Base-by-base conservation (phyloP, 495 filamentous ascomycete species). In the Zalerion maritima region DNA sequence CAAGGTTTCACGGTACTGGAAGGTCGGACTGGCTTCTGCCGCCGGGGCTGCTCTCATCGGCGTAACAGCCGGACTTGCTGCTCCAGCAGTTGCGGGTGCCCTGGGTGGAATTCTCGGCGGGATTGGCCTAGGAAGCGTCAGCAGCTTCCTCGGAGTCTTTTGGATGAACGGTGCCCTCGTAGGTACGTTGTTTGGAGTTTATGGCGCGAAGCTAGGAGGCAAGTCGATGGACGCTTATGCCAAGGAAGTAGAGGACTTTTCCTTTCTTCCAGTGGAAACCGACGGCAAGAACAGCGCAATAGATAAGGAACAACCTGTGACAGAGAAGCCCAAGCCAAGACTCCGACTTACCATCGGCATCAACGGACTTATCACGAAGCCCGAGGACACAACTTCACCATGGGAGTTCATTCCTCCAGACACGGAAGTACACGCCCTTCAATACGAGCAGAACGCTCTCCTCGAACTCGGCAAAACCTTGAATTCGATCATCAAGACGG, bases 81-180 rank as follows among this genome's bases (percentile, higher is more conserved):
- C 85, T 3, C 85, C 85, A 0, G 54, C 91, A 0, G 78, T 94
- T 8, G 85, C 85, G 0, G 85, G 82, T 3, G 82, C 81, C 0
- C 60, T 94, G n/a, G 83, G 84, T n/a, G 73, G 76, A 1, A 57
- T 93, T 2, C 79, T 93, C 74, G 81, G 83, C 9, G 76, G 78
- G 4, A 58, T 94, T 1, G 85, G 85, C 2, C 58, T 94, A 0
- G 85, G 84, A 9, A 81, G 81, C 0, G 73, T 81, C 3, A 83
- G 84, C 2, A 79, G 79, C 3, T 87, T 87, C 35, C 48, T 94
- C 6, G 85, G 85, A 5, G 69, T 80, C 9, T 64, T 93, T 26
- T 85, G 83, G 32, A 71, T 81, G 38, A 87, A 80, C 36, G 68
- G 76, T 2, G 77, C 85, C 4, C 49, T 94, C 6, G 81, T 94